A percentile compares a stretch with the other conserved stretches of the same genome.
Conservation (phyloP, 2,329 filamentous ascomycete species). For the Colletotrichum eremochloae region DNA sequence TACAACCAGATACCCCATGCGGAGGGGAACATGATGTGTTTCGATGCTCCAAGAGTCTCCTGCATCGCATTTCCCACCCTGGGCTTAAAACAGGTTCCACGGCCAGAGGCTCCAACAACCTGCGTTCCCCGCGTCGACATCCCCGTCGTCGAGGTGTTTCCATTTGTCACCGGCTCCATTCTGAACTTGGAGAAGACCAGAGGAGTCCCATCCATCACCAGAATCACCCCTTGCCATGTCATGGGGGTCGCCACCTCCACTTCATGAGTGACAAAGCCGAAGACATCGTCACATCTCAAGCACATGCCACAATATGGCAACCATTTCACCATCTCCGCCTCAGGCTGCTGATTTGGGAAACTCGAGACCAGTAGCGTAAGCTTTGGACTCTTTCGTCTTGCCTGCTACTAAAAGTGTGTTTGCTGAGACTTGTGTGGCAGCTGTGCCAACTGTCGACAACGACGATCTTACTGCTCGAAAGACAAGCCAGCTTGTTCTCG, state of each 20-base stretch:
- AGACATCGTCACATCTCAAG: constrained; percentile 17
- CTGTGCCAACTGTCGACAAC: constrained; percentile 52
- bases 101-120: neutral
- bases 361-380: constrained; percentile 48
- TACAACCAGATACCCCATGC: constrained; percentile 16
- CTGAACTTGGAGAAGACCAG: constrained; percentile 17
- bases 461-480: constrained; percentile 54
- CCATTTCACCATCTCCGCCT: constrained; percentile 20
- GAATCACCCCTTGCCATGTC: constrained; percentile 14
- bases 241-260: constrained; percentile 29
- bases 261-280: neutral
- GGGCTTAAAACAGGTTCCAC: neutral
- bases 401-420: neutral
- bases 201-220: neutral
- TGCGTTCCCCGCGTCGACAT: constrained; percentile 30
- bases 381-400: neutral
- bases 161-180: constrained; percentile 33
- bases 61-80: neutral
- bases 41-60: neutral
- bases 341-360: constrained; percentile 22
- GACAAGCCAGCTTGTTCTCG: constrained; percentile 53
- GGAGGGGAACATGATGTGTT: neutral
- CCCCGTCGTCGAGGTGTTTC: constrained; percentile 21
- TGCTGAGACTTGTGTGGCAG: constrained; percentile 42
- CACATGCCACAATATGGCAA: constrained; percentile 14